A percentile compares a stretch with the other conserved stretches of the same genome.
Evolutionary conservation across 164 flowering plant genomes (phyloP).

Genomic region (Berberis thunbergii): DNA sequence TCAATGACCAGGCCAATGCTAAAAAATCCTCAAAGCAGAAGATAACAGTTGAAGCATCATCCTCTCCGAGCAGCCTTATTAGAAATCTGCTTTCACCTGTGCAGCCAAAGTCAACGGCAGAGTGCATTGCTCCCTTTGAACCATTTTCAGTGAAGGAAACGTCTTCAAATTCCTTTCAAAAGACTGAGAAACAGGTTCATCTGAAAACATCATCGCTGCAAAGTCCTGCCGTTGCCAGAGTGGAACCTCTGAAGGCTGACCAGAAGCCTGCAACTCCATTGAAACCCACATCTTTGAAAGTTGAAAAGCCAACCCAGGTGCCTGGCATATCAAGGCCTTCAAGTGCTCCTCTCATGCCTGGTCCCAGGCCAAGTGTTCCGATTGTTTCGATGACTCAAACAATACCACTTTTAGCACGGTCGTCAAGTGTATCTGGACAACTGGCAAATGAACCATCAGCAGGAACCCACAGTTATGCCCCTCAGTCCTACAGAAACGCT

Average conservation of each 20-base stretch:
- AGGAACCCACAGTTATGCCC: too few species aligned
- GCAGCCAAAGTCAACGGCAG: constrained; percentile 27
- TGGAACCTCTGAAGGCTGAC: constrained; percentile 13
- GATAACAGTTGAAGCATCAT: constrained; percentile 15
- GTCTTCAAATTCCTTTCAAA: constrained; percentile 23
- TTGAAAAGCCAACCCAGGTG: too few species aligned
- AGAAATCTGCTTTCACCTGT: constrained; percentile 16
- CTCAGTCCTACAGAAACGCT: too few species aligned
- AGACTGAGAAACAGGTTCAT: constrained; percentile 26
- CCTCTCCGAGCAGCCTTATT: constrained; percentile 40
- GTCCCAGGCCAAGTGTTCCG: too few species aligned
- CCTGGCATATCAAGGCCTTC: too few species aligned
- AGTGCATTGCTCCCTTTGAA: constrained; percentile 17
- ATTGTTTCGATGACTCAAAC: too few species aligned
- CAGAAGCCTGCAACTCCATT: constrained; percentile 24
- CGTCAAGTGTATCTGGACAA: too few species aligned
- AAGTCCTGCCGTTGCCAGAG: constrained; percentile 20
- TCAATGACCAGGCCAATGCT: too few species aligned
- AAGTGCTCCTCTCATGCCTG: too few species aligned
- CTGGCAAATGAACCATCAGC: too few species aligned
- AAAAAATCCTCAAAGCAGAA: constrained; percentile 1
- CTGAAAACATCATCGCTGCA: constrained; percentile 21
- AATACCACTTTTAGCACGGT: too few species aligned
- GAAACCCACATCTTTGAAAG: constrained; percentile 1
- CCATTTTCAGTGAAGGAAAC: constrained; percentile 22